Percentiles rank a stretch among this genome's conserved stretches.
phyloP scores from a whole-genome alignment of 257 asterid genomes.

The Nemophila menziesii region DNA sequence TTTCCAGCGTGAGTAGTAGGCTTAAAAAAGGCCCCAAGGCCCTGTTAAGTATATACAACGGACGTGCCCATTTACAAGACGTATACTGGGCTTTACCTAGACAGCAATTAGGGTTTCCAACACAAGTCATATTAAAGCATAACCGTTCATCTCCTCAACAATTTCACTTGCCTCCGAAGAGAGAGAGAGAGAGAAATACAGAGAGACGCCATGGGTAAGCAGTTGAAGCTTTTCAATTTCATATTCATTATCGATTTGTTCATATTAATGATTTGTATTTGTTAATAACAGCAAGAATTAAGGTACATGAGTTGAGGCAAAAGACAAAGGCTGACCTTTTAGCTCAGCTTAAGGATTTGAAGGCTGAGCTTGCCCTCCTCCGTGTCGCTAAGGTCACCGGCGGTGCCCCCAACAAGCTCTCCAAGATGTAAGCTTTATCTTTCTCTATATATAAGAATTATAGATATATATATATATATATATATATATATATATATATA shows the following conservation, averaged over 20 bases:
- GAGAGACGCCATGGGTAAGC: conserved; percentile 23
- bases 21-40: too few species aligned
- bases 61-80: neutral
- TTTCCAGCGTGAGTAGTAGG: too few species aligned
- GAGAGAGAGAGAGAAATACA: neutral
- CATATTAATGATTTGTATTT: neutral
- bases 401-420: conserved; percentile 38
- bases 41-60: too few species aligned
- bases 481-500: neutral
- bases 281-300: conserved; percentile 36
- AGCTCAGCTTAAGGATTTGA: conserved; percentile 65
- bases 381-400: conserved; percentile 54
- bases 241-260: neutral
- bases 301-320: conserved; percentile 55
- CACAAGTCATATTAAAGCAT: neutral
- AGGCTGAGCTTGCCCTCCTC: conserved; percentile 57
- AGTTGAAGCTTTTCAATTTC: neutral
- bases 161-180: neutral
- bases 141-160: neutral
- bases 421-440: conserved; percentile 19
- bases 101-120: neutral
- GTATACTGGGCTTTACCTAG: neutral
- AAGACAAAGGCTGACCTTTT: conserved; percentile 37
- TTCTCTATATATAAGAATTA: neutral
- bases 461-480: neutral